Evolutionary conservation across 2,329 filamentous ascomycete genomes (phyloP), one percentile per base, ranked within the genome.

Genomic region (Gnomoniopsis smithogilvyi): DNA sequence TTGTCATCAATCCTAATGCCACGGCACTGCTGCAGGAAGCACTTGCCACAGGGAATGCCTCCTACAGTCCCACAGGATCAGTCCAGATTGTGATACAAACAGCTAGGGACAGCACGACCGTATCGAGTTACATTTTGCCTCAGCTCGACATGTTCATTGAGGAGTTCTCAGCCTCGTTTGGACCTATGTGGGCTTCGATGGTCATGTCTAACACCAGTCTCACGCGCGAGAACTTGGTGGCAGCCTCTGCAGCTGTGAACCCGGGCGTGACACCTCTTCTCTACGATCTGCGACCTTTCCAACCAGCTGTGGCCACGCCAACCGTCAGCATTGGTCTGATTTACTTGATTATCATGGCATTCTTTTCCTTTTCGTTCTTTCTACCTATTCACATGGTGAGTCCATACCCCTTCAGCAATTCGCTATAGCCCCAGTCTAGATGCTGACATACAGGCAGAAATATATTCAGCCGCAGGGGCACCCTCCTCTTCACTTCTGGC

Each of bases 291-390:
- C 76, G 85, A 2, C 85, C 85, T 0, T 88, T 88, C 67, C 72
- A 67, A 17, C 84, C 84, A 0, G 74, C 80, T 6, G 76, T 76
- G 2, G 73, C 78, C 0, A 83, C 80, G 2, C 86, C 85, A 0
- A 78, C 84, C 1, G 80, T 88, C 2, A 82, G 78, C 1, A 85
- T 88, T 55, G 85, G 85, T 0, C 71, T 88, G 30, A 88, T 89
- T 64, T 88, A 88, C 66, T 73, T 88, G 1, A 88, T 89, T 65
- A 88, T 89, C 65, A 76, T 88, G 45, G 82, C 84, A 0, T 88
- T 88, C 73, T 88, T 88, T 74, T 84, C 79, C 30, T 88, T 85
- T 69, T 76, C 80, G 0, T 88, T 88, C 72, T 84, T 88, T 65
- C 73, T 88, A 48, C 85, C 85, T 0, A 81, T 87, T 15, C 84